Evolutionary conservation across 768 basidiomycete genomes (phyloP), one percentile per base, ranked within the genome.

Genomic region (Leucocoprinus sp.): DNA sequence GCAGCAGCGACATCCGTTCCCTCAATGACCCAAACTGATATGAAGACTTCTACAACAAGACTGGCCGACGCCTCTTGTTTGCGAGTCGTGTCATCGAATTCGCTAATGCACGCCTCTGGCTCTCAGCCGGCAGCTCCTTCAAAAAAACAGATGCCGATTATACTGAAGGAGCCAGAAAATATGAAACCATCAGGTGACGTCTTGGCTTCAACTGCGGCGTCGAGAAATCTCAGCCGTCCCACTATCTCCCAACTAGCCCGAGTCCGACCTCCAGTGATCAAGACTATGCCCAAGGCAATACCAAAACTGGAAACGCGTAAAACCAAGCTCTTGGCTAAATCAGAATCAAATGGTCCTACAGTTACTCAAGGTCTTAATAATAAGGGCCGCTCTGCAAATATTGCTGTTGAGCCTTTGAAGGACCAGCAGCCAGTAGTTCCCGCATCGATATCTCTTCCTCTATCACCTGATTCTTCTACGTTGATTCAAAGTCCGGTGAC

Each of bases 381-480:
- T 8, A 31, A 31, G 31, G 14, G 9, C 4, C 8, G 8, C 11
- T 4, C 8, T 31, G 31, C 31, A 5, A 31, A 31, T 31, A 14
- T 31, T 4, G 9, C 31, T n/a, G 26, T 27, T 27, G 26, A 11
- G 11, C 26, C 5, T 27, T 27, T 11, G 5, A 27, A 27, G 11
- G 26, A 5, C 5, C 11, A 5, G 37, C 55, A 57, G 29, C 52
- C 60, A 11, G 38, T 55, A n/a, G 60, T 61, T n/a, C 63, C 68
- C 23, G 51, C 58, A 1, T 52, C 57, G 44, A 52, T 68, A 34
- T 61, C 66, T 11, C 57, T 69, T 37, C 68, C 68, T 22, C 58
- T 62, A 9, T 68, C 68, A 17, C 65, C 69, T 15, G 45, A 53
- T 27, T 57, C 50, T 18, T 28, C 38, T 41, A 7, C 22, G 8